Evolutionary conservation across 257 asterid genomes (phyloP), one percentile per base, ranked within the genome.

Genomic region (Solanum acaule): DNA sequence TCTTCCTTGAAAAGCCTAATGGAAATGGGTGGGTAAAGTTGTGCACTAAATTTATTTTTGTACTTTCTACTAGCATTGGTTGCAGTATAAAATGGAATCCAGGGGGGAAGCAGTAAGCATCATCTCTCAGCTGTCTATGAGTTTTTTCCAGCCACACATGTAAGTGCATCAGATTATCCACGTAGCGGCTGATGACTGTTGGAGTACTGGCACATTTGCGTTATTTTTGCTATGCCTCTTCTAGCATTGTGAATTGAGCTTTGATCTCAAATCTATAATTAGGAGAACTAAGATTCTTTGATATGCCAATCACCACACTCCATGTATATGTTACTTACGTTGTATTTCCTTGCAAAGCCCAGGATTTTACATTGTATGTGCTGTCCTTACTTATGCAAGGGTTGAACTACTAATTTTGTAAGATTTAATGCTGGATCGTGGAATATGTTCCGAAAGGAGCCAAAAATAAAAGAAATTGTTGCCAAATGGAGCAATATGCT

Each of bases 1-100:
- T 73, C 33, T 89, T 79, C 65, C 86, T 35, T 79, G n/a, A 38
- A 35, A 83, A 84, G 15, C 56, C 34, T 14, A 33, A 44, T 78
- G 79, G 40, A 25, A 85, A 22, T 65, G 35, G 81, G 79, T 85
- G 42, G 35, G 2, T 67, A 25, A 68, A 59, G 77, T 79, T 13
- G 27, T 27, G 52, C 42, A 23, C 88, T 91, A 34, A 91, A 79
- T 72, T 61, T 75, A 22, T 83, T 23, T 20, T 72, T 31, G 88
- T 87, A 76, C 37, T 87, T 63, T 87, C 75, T 73, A 49, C 89
- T 87, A 96, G 99, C 83, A 93, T 94, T 86, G 98, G 99, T 65
- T 96, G 99, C 96, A 94, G 98, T 88, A 95, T 96, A 89, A 96
- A 96, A 90, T 96, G 99, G 99, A 92, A 93, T 90, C 98, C 99